Evolutionary conservation across 2,329 filamentous ascomycete species (phyloP), one percentile per base, ranked within the genome.

Genomic region (Penicillium sclerotiorum): DNA sequence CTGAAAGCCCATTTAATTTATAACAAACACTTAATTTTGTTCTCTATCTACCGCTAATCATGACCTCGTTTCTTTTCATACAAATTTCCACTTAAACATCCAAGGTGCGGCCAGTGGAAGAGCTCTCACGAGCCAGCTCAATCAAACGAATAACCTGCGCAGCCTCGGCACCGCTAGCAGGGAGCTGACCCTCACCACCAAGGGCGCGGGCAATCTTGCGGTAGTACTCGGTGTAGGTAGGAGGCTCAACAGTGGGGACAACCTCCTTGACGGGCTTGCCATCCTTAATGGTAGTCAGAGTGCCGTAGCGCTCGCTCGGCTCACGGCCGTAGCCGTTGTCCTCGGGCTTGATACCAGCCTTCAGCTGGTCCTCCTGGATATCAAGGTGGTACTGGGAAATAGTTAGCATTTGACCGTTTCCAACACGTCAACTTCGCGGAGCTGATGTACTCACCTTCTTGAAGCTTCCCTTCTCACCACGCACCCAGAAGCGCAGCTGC

Each of bases 401-500:
- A 23, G 23, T 37, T 18, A 41, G 17, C 15, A 43, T 23, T 30
- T 23, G 12, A 7, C 13, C 11, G 2, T 1, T n/a, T 21, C 6
- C 13, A 3, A 23, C 21, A 17, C 4, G 33, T 25, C 5, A 11
- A 18, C 9, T 36, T 36, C n/a, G 17, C 5, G 13, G 15, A 13
- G 13, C 46, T 21, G 13, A 32, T 13, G 5, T n/a, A 39, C 80
- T 77, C 32, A 75, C 72, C 77, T 92, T 93, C 74, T 82, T 86
- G 71, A 86, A 93, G 63, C 82, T 88, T 1, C 87, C 89, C 70
- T 86, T 84, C 15, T 82, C 82, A 18, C 89, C 89, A 21, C 88
- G 78, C 8, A 92, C 77, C 88, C 89, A 92, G 76, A 86, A 93
- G 32, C 89, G 77, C 51, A 87, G 75, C 74, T 93, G 89, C 53